These are phyloP conservation scores for Agrocybe praecox DNA, from an alignment of 768 basidiomycete species.

Conservation along the genomic window DNA sequence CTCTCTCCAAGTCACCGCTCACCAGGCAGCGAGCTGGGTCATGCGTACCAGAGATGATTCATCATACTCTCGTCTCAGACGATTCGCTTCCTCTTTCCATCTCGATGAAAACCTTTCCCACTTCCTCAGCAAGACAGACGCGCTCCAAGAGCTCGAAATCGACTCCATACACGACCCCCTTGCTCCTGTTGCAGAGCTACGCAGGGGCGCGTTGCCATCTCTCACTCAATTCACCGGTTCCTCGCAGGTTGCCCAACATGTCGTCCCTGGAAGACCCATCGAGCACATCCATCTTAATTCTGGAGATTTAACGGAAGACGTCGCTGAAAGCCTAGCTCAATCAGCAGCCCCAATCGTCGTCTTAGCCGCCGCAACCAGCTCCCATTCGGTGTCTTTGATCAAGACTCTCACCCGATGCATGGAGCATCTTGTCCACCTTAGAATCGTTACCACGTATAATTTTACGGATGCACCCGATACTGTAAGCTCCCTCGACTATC, in stretches of 20 bases:
- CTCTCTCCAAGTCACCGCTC: slow-evolving; percentile 58
- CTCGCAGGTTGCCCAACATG: slow-evolving; percentile 48
- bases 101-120: slow-evolving; percentile 58
- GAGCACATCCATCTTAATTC: slow-evolving; percentile 62
- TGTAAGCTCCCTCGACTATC: slow-evolving; percentile 39
- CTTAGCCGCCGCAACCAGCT: slow-evolving; percentile 61
- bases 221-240: slow-evolving; percentile 68
- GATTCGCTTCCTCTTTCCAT: slow-evolving; percentile 62
- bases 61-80: slow-evolving; percentile 49
- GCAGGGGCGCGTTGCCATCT: slow-evolving; percentile 36
- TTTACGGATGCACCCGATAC: slow-evolving; percentile 51
- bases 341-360: slow-evolving; percentile 54
- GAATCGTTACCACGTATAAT: slow-evolving; percentile 61
- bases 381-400: slow-evolving; percentile 59
- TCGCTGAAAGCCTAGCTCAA: slow-evolving; percentile 51
- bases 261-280: slow-evolving; percentile 71
- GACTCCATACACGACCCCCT: slow-evolving; percentile 33
- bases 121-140: slow-evolving; percentile 60
- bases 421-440: slow-evolving; percentile 64
- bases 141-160: slow-evolving; percentile 61
- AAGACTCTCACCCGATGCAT: slow-evolving; percentile 56
- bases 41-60: slow-evolving; percentile 33
- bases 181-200: slow-evolving; percentile 37
- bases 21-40: slow-evolving; percentile 56
- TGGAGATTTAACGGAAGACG: slow-evolving; percentile 59